phyloP scores from a whole-genome alignment of 176 grass and related monocot species.

The Urochloa ruziziensis region DNA sequence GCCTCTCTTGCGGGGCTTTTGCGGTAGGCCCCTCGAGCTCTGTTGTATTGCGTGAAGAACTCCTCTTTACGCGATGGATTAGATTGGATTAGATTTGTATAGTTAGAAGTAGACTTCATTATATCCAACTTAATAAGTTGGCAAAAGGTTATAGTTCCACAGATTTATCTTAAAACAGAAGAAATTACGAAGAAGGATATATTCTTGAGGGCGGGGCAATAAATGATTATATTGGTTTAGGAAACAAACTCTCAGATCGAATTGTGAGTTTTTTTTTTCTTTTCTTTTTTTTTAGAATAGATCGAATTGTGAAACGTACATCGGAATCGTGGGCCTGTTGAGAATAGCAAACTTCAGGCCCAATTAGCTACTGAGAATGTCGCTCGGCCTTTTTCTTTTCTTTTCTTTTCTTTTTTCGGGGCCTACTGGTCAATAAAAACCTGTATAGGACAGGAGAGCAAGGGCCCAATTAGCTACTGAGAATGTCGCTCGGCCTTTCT shows the following conservation, averaged over 20 bases:
- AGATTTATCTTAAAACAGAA: background rate
- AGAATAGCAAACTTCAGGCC: no score
- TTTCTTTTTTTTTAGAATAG: no score
- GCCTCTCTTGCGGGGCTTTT: background rate
- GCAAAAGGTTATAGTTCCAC: background rate
- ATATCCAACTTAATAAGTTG: background rate
- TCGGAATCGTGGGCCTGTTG: background rate
- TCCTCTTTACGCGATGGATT: background rate
- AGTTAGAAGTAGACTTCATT: background rate
- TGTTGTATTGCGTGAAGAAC: background rate
- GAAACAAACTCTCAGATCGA: background rate
- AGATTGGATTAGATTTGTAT: background rate
- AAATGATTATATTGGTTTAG: background rate
- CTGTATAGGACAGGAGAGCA: background rate
- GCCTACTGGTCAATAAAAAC: no score
- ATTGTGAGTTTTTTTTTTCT: background rate
- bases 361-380: background rate
- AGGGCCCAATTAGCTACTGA: background rate
- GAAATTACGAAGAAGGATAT: background rate
- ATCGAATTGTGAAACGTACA: background rate
- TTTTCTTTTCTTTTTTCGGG: background rate
- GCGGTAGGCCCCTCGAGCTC: background rate
- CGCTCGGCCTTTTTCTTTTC: background rate
- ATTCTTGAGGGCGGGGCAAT: background rate
- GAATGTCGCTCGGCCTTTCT: no score